Base-by-base conservation (phyloP, 78 protist genomes). In the Tieghemostelium lacteum region DNA sequence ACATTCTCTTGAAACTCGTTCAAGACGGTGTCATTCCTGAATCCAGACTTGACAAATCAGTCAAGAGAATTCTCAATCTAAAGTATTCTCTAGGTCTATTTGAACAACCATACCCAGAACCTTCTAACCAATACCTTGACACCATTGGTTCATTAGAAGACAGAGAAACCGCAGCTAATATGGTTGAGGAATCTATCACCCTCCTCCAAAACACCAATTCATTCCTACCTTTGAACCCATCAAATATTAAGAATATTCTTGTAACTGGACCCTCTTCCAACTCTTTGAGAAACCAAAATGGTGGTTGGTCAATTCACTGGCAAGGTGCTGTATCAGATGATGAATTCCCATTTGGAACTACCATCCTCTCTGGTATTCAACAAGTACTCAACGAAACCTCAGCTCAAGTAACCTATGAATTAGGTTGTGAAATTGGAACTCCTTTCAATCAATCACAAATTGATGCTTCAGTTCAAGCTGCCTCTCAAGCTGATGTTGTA, bases 261-360 rank as follows among this genome's bases (percentile, higher is more conserved):
- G 20, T 72, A 14, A 62, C 76, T 87, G 93, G 87, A 39, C 87
- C 93, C 57, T 75, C 85, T 12, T 86, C 93, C 5, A 16, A 71
- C n/a, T 33, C 49, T 40, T 36, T 57, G 34, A 64, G 39, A 24
- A 92, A 70, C 69, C 88, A 67, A 36, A 50, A 33, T 26, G 95
- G 95, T 50, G 95, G 95, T 24, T 92, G 95, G 95, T 61, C 94
- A 3, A 50, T 75, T 22, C 86, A 74, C 45, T 88, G 94, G 94
- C 93, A 92, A 54, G 95, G 95, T 42, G 93, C 94, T 2, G 8
- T 19, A 8, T 14, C 8, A 4, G 93, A 92, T 60, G 3, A 22
- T 34, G 86, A 75, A 31, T 75, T 92, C 12, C 58, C 85, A 45
- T 70, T n/a, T 36, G 94, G 94, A 33, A 33, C 78, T 0, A 77